Conservation (phyloP, 2,329 filamentous ascomycete species). For the Pseudogymnoascus sp. region DNA sequence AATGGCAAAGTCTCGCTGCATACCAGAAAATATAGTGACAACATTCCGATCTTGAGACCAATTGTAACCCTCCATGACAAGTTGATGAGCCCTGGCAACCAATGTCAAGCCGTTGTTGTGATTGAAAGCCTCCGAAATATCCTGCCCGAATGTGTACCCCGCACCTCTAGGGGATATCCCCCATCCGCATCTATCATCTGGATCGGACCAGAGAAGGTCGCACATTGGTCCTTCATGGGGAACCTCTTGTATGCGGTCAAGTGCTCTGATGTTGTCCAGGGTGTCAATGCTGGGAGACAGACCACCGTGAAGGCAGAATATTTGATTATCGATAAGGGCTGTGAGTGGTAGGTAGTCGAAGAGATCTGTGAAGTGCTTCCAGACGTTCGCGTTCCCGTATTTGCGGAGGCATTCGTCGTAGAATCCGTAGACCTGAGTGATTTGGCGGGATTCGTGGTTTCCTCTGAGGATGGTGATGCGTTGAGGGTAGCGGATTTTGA, state of each 20-base stretch:
- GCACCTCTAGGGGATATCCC: conserved; percentile 91
- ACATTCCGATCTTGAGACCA: conserved; percentile 99
- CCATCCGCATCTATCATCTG: conserved; percentile 94
- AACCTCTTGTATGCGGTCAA: conserved; percentile 96
- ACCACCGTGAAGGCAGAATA: conserved; percentile 94
- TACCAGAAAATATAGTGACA: conserved; percentile 96
- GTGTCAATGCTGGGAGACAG: conserved; percentile 85
- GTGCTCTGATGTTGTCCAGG: conserved; percentile 88
- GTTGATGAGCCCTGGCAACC: conserved; percentile 91
- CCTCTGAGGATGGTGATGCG: conserved; percentile 93
- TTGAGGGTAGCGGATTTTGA: conserved; percentile 96
- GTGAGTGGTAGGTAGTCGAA: conserved; percentile 94
- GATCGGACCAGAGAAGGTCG: conserved; percentile 95
- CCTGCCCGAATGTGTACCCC: conserved; percentile 91
- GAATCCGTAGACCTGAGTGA: conserved; percentile 95
- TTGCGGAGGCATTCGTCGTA: conserved; percentile 98
- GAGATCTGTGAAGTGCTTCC: conserved; percentile 94
- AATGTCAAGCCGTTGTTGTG: conserved; percentile 97
- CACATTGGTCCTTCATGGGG: conserved; percentile 99
- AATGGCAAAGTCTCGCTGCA: conserved; percentile 21
- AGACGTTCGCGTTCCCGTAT: conserved; percentile 94
- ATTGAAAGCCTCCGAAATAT: conserved; percentile 98
- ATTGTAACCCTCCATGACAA: conserved; percentile 99
- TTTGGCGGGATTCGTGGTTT: conserved; percentile 93
- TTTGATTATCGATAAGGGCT: conserved; percentile 39